Evolutionary conservation across 495 filamentous ascomycete genomes (phyloP).

Genomic region (Penicillium cinerascens): DNA sequence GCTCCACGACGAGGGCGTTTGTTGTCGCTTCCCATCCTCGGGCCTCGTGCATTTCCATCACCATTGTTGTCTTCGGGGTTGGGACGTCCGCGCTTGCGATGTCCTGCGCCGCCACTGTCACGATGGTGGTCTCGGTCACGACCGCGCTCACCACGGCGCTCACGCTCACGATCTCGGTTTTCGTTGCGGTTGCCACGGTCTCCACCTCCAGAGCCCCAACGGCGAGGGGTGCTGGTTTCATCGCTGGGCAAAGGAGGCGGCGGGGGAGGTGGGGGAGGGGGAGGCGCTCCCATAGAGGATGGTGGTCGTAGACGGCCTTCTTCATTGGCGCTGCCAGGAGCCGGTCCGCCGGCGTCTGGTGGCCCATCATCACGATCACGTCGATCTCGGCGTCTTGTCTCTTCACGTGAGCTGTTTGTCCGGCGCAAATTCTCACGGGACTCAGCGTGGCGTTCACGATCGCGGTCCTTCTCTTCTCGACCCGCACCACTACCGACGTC

Average conservation of each 20-base stretch:
- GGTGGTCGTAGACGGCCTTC: slow-evolving; percentile 42
- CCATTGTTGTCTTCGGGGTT: slow-evolving; percentile 30
- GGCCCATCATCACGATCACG: slow-evolving; percentile 30
- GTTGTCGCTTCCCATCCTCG: slow-evolving; percentile 39
- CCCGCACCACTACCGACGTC: slow-evolving; percentile 27
- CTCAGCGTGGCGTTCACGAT: slow-evolving; percentile 15
- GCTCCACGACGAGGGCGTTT: slow-evolving; percentile 45
- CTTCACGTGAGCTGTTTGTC: slow-evolving; percentile 36
- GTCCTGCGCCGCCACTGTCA: slow-evolving; percentile 27
- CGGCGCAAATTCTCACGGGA: slow-evolving; percentile 35
- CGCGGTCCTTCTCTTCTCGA: slow-evolving; percentile 34
- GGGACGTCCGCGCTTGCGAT: slow-evolving; percentile 42
- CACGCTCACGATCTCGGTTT: slow-evolving; percentile 40
- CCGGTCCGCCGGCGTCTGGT: slow-evolving; percentile 12
- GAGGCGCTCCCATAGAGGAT: slow-evolving; percentile 35
- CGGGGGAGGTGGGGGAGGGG: slow-evolving; percentile 32
- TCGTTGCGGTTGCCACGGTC: slow-evolving; percentile 32
- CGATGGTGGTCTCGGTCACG: slow-evolving; percentile 40
- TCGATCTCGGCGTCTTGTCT: slow-evolving; percentile 41
- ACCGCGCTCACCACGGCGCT: slow-evolving; percentile 37
- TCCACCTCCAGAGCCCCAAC: slow-evolving; percentile 32
- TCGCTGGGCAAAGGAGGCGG: slow-evolving; percentile 25
- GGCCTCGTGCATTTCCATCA: slow-evolving; percentile 33
- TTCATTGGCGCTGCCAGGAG: slow-evolving; percentile 9
- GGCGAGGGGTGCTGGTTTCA: slow-evolving; percentile 32